Conservation (phyloP, 441 rosid species). For the Populus hybrid region DNA sequence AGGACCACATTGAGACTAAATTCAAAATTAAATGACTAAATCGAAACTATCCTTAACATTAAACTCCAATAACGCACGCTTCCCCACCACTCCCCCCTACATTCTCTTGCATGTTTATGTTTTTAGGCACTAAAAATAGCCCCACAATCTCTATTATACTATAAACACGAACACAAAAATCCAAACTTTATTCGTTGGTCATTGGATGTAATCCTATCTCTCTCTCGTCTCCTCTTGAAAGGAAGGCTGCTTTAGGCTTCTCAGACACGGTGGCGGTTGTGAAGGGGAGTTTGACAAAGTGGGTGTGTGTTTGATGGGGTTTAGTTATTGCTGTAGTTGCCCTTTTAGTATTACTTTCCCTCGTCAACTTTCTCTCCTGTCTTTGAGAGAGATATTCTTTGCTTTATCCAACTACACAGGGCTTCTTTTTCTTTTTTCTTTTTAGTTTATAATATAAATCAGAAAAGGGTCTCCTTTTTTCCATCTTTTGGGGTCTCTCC, state of each 20-base stretch:
- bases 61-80: background rate
- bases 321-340: background rate
- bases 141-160: background rate
- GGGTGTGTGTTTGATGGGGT: background rate
- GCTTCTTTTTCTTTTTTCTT: background rate
- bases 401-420: slow-evolving; percentile 18
- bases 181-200: background rate
- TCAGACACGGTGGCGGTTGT: background rate
- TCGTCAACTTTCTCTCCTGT: slow-evolving; percentile 13
- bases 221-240: background rate
- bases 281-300: background rate
- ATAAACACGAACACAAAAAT: background rate
- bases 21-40: background rate
- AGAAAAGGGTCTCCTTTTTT: background rate
- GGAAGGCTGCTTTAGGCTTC: background rate
- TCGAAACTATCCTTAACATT: background rate
- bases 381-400: slow-evolving; percentile 8
- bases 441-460: background rate
- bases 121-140: background rate
- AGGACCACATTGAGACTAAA: background rate
- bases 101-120: background rate
- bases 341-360: slow-evolving; percentile 6
- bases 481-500: background rate
- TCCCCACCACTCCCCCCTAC: background rate
- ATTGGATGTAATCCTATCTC: background rate